Evolutionary conservation across 257 asterid genomes (phyloP).

Genomic region (Nicotiana noctiflora): DNA sequence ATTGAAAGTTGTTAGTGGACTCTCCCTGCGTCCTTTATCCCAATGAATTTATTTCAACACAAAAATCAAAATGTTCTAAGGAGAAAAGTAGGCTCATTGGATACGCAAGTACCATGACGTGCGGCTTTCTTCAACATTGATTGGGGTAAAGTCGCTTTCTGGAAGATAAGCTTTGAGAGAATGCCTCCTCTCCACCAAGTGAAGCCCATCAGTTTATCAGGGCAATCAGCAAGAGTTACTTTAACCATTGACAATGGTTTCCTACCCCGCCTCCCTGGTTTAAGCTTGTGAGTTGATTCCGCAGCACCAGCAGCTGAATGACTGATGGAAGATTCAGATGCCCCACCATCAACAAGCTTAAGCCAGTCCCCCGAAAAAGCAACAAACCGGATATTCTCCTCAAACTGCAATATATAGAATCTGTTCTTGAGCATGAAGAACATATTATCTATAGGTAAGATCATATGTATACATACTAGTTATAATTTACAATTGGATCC

Average conservation of each 20-base stretch:
- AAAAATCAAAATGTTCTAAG: background rate
- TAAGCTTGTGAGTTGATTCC: slow-evolving; percentile 62
- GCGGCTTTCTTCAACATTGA: slow-evolving; percentile 46
- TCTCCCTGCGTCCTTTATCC: background rate
- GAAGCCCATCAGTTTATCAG: slow-evolving; percentile 31
- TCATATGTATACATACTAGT: background rate
- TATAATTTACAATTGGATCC: background rate
- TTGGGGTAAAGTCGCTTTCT: slow-evolving; percentile 53
- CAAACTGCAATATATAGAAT: slow-evolving; percentile 52
- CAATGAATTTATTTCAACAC: background rate
- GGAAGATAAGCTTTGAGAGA: slow-evolving; percentile 43
- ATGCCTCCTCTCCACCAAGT: slow-evolving; percentile 81
- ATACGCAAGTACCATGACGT: slow-evolving; percentile 47
- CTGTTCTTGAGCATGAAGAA: slow-evolving; percentile 11
- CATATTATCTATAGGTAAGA: background rate
- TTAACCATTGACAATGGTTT: slow-evolving; percentile 38
- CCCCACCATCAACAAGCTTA: slow-evolving; percentile 49
- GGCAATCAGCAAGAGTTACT: slow-evolving; percentile 32
- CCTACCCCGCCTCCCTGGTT: slow-evolving; percentile 76
- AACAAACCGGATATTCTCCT: slow-evolving; percentile 60
- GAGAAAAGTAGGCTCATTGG: background rate
- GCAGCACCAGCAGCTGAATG: slow-evolving; percentile 38
- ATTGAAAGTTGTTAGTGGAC: slow-evolving; percentile 12
- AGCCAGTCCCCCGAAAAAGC: slow-evolving; percentile 76
- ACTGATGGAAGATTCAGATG: slow-evolving; percentile 40